Percentiles rank a stretch among this genome's conserved stretches.
Evolutionary conservation across 805 yeast species (phyloP).

Genomic region (Lachancea fermentati): DNA sequence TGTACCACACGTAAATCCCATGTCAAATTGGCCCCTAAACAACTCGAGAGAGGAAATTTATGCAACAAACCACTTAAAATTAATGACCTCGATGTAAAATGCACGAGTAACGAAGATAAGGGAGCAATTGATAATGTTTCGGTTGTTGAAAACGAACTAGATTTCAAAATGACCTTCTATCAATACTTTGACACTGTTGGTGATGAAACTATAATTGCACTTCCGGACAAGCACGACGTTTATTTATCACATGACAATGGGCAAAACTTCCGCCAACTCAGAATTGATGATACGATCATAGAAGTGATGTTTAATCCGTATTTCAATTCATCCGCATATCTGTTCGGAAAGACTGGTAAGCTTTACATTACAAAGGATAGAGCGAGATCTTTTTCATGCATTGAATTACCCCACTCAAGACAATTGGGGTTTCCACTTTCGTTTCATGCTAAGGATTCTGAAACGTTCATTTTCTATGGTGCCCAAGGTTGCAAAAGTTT

Average conservation of each 20-base stretch:
- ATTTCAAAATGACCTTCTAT: slow-evolving; percentile 51
- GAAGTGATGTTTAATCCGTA: slow-evolving; percentile 58
- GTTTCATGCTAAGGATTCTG: slow-evolving; percentile 54
- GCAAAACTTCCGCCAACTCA: slow-evolving; percentile 38
- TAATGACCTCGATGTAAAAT: slow-evolving; percentile 23
- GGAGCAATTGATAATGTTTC: slow-evolving; percentile 33
- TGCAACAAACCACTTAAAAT: slow-evolving; percentile 24
- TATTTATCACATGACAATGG: slow-evolving; percentile 74
- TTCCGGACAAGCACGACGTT: slow-evolving; percentile 46
- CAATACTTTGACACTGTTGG: slow-evolving; percentile 40
- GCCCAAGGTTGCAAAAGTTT: slow-evolving; percentile 50
- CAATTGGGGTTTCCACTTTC: slow-evolving; percentile 40
- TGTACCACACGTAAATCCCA: slow-evolving; percentile 15
- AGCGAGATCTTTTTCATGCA: slow-evolving; percentile 48
- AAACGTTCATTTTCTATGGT: slow-evolving; percentile 66
- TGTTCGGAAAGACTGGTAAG: slow-evolving; percentile 42
- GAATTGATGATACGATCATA: slow-evolving; percentile 38
- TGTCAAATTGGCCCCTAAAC: slow-evolving; percentile 16
- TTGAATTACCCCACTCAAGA: slow-evolving; percentile 48
- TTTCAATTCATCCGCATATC: slow-evolving; percentile 27
- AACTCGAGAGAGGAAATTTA: slow-evolving; percentile 14
- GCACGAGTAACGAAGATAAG: slow-evolving; percentile 14
- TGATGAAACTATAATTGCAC: slow-evolving; percentile 62
- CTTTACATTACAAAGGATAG: slow-evolving; percentile 63
- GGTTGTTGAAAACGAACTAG: slow-evolving; percentile 40